Percentiles rank a stretch among this genome's conserved stretches.
Conservation (phyloP, 129 eudicot genomes). For the Artemisia tridentata region DNA sequence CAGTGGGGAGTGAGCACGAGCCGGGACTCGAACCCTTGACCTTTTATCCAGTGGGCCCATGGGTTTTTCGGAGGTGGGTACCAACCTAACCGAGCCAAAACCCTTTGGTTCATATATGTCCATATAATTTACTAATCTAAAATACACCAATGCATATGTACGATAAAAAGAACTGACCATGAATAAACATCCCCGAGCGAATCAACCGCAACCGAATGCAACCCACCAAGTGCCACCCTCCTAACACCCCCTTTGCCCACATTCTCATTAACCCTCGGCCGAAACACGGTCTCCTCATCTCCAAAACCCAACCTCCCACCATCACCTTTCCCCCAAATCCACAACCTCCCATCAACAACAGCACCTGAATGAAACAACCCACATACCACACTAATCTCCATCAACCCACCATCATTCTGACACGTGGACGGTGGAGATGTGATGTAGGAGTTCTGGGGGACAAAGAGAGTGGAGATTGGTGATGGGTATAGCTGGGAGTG, state of each 20-base stretch:
- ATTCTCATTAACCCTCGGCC: constrained; percentile 54
- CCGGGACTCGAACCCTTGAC: no score
- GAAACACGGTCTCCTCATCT: constrained; percentile 60
- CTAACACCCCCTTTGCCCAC: constrained; percentile 29
- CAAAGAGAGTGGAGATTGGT: constrained; percentile 43
- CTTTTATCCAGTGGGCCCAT: no score
- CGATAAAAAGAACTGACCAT: constrained; percentile 62
- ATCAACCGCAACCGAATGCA: constrained; percentile 72
- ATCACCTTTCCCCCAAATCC: constrained; percentile 99
- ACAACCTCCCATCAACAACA: constrained; percentile 65
- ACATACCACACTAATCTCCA: constrained; percentile 61
- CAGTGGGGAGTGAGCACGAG: no score
- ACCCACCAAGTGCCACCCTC: constrained; percentile 84
- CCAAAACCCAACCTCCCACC: constrained; percentile 92
- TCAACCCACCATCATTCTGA: neutral
- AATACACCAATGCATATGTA: constrained; percentile 1
- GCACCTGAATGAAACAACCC: constrained; percentile 80
- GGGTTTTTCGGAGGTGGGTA: no score
- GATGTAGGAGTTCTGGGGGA: constrained; percentile 41
- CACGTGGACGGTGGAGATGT: constrained; percentile 9
- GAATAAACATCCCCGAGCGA: constrained; percentile 66
- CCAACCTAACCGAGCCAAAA: no score
- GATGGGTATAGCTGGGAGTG: constrained; percentile 62
- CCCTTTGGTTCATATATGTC: no score
- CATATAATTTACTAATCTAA: neutral